Conservation (phyloP, 345 rosid species). For the Eucalyptus pauciflora region DNA sequence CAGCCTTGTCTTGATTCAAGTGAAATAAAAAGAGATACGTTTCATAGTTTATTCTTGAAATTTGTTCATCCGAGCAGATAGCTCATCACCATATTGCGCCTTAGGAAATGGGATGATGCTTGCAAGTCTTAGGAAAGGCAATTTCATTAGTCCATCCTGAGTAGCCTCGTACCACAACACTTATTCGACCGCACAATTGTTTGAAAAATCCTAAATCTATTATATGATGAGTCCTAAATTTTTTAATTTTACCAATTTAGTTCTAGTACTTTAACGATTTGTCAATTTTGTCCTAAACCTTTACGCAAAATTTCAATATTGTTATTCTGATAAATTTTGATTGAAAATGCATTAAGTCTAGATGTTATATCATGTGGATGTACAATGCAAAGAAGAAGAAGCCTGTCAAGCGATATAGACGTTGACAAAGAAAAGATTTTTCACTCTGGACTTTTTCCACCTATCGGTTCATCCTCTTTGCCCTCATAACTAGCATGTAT, state of each 20-base stretch:
- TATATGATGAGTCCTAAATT: fast-evolving
- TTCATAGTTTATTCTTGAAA: background rate
- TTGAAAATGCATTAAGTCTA: background rate
- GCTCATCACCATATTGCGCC: background rate
- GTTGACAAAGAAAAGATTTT: background rate
- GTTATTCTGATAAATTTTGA: too few species aligned
- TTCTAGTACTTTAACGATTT: too few species aligned
- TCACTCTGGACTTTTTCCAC: background rate
- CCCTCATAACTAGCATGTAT: background rate
- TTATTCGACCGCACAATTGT: too few species aligned
- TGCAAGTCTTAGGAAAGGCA: background rate
- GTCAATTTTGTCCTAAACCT: too few species aligned
- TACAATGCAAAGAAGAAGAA: background rate
- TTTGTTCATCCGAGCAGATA: background rate
- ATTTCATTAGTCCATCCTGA: background rate
- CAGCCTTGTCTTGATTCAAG: background rate
- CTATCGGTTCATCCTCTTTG: background rate
- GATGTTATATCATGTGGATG: background rate
- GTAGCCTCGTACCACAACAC: background rate
- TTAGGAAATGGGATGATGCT: background rate
- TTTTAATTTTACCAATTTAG: too few species aligned
- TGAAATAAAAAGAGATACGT: background rate
- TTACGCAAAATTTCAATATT: too few species aligned
- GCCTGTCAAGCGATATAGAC: background rate
- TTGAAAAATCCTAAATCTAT: background rate